Percentiles rank a stretch among this genome's conserved stretches.
Conservation (phyloP, 441 rosid genomes). For the Erysimum cheiri region DNA sequence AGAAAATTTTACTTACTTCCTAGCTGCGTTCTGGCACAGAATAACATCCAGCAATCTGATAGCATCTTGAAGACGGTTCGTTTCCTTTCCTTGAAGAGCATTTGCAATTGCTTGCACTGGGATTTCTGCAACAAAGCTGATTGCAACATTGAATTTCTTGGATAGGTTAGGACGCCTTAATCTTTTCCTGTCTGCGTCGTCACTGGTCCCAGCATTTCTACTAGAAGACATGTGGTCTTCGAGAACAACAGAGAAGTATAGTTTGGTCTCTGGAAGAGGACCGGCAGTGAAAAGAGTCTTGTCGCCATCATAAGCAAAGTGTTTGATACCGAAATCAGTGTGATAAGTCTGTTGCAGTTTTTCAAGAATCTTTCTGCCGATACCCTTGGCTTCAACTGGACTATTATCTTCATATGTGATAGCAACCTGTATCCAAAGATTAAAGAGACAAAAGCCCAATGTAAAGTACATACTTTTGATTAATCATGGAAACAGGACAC, state of each 20-base stretch:
- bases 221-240: constrained; percentile 48
- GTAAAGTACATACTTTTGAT: background rate
- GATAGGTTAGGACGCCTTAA: constrained; percentile 44
- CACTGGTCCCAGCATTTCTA: constrained; percentile 24
- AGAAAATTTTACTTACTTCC: constrained; percentile 51
- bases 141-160: constrained; percentile 47
- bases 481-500: background rate
- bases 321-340: constrained; percentile 46
- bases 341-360: constrained; percentile 50
- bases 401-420: constrained; percentile 57
- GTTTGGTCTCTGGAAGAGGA: constrained; percentile 46
- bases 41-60: constrained; percentile 57
- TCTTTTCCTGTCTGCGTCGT: constrained; percentile 43
- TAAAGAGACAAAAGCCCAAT: background rate
- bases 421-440: constrained; percentile 44
- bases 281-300: constrained; percentile 51
- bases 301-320: constrained; percentile 65
- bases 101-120: constrained; percentile 56
- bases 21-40: constrained; percentile 59
- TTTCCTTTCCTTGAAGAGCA: constrained; percentile 56
- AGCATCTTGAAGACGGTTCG: constrained; percentile 51
- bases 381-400: constrained; percentile 50
- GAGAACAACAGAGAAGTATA: constrained; percentile 54
- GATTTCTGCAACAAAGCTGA: constrained; percentile 54
- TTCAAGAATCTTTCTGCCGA: constrained; percentile 55